Evolutionary conservation across 352 stramenopile genomes (phyloP), one percentile per base, ranked within the genome.

Genomic region (Phytopythium helicoides): DNA sequence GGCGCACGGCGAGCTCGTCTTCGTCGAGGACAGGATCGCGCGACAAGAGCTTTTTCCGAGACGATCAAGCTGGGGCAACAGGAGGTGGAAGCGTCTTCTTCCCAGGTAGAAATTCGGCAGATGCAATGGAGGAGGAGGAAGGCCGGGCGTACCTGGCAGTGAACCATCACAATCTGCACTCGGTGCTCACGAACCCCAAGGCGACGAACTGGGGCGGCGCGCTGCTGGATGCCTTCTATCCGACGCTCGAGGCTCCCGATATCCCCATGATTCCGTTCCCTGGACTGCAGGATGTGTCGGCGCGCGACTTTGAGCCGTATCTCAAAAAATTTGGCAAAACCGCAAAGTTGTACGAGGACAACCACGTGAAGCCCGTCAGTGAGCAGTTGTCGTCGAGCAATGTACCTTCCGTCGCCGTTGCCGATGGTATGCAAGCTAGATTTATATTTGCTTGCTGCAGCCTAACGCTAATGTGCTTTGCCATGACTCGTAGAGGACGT

Each of bases 331-430:
- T 85, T 47, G 82, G 84, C 28, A 78, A 81, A 36, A 70, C 64
- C 56, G 76, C 80, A 40, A 62, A 75, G 47, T 71, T 71, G 37
- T 91, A 89, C 65, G 77, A 86, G 52, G 73, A 82, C 18, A 94
- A 92, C 54, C 84, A 94, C 54, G 56, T 66, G 25, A 81, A 87
- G 48, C 79, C 81, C 8, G 74, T 94, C 28, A 86, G 62, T 39
- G 80, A 94, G 51, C 84, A 94, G 70, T 78, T 94, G 22, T 86
- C 84, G 31, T 94, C 84, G 23, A 89, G 64, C 50, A 85, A 91
- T 34, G 84, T 94, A 37, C 84, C 84, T 22, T 89, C 84, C 16
- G 79, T 94, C 35, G 77, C 73, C 4, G 78, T 90, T 21, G 84
- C 84, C 1, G 76, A 94, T 56, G 74, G 79, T 87, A 84, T 45